Evolutionary conservation across 306 rosid genomes (phyloP), one percentile per base, ranked within the genome.

Genomic region (Lithocarpus polystachyus): DNA sequence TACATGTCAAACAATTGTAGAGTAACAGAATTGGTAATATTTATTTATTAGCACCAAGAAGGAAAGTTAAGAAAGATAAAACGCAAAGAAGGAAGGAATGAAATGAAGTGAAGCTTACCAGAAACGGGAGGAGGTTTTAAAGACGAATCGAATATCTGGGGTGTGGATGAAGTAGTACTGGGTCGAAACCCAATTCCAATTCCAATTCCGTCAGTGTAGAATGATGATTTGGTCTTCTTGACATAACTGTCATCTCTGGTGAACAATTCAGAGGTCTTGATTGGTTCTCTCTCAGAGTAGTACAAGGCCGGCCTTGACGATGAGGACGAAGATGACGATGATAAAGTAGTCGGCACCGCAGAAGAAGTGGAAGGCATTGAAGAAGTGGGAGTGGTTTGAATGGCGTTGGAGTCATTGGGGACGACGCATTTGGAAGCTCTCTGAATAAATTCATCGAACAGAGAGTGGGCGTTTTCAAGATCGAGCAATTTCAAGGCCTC

Each of bases 361-460:
- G 84, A 59, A 1, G 67, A 73, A 53, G 51, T 11, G 40, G 91
- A 79, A 68, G 84, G 85, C 18, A 78, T 78, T 61, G 84, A 73
- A 67, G 74, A 62, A 74, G 2, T 19, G 51, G 68, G 9, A 24
- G 48, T 62, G 35, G 51, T 56, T 48, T 70, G 71, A 75, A 6
- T 31, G 3, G 84, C 61, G 78, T 28, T 20, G 4, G 89, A 52
- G 17, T 48, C 53, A 13, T 48, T 18, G 89, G 79, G 75, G 81
- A 56, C 5, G 96, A 91, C 87, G 60, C 94, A 90, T n/a, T 73
- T 87, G 13, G 98, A 91, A 56, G 97, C 95, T 85, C 93, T 88
- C 83, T 90, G 98, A 83, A 93, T 83, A 37, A 90, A 83, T 68
- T 91, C 90, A 43, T 93, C 98, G 79, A 91, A 91, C 82, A 91